These are phyloP conservation scores for Omphalotus guepiniiformis DNA, from an alignment of 768 basidiomycete species.

Conservation along the genomic window DNA sequence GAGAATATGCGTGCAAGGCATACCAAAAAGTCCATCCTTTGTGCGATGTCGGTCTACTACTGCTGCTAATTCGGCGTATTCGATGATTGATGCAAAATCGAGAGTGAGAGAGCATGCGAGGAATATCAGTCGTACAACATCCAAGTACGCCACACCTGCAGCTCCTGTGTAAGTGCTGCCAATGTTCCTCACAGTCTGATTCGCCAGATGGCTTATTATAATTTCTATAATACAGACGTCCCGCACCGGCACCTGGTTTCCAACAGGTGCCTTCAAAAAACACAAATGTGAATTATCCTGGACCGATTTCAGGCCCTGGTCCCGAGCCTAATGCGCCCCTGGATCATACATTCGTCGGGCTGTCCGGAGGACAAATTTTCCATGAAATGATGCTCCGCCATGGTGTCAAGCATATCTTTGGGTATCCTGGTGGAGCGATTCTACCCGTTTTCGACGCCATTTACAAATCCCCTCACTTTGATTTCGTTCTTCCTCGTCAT, in stretches of 20 bases:
- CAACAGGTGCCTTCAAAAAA: conserved; percentile 43
- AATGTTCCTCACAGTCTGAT: background rate
- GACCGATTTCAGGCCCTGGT: conserved; percentile 27
- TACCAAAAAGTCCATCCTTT: conserved; percentile 31
- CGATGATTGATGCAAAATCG: conserved; percentile 76
- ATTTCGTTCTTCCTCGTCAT: conserved; percentile 93
- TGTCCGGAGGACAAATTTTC: conserved; percentile 96
- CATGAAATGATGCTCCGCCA: conserved; percentile 99
- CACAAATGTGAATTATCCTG: conserved; percentile 30
- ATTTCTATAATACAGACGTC: conserved; percentile 42
- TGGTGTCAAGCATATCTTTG: conserved; percentile 93
- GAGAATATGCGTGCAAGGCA: conserved; percentile 38
- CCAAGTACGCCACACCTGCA: conserved; percentile 56
- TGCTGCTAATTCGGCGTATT: conserved; percentile 29
- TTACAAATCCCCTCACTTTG: conserved; percentile 91
- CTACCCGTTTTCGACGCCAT: conserved; percentile 99
- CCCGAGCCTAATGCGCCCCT: conserved; percentile 44
- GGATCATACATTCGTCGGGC: conserved; percentile 86
- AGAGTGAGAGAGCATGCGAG: conserved; percentile 77
- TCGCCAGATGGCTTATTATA: conserved; percentile 8
- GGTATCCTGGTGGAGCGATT: conserved; percentile 97
- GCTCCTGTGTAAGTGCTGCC: conserved; percentile 54
- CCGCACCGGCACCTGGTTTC: conserved; percentile 54
- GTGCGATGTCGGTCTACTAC: conserved; percentile 49
- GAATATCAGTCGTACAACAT: conserved; percentile 65